These are phyloP conservation scores for Curvularia hawaiiensis DNA, from an alignment of 2,329 filamentous ascomycete genomes.

Conservation along the genomic window DNA sequence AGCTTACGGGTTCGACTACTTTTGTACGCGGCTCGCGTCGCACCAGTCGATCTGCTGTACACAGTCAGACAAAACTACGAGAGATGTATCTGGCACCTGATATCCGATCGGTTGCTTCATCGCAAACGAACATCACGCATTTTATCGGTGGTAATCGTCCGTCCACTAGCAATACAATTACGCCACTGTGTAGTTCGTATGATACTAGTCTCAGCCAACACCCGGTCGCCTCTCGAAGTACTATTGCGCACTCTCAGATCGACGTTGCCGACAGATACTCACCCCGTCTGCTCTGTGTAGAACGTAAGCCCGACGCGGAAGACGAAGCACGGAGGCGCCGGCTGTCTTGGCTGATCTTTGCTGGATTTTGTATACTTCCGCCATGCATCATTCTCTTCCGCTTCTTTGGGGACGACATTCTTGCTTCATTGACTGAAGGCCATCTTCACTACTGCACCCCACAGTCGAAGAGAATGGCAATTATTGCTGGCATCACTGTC, in stretches of 20 bases:
- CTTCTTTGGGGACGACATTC: slow-evolving; percentile 39
- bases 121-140: slow-evolving; percentile 28
- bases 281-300: slow-evolving; percentile 38
- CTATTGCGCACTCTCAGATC: slow-evolving; percentile 23
- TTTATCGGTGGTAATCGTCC: slow-evolving; percentile 34
- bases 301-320: slow-evolving; percentile 28
- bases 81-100: slow-evolving; percentile 43
- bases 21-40: slow-evolving; percentile 25
- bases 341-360: slow-evolving; percentile 44
- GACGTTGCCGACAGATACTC: slow-evolving; percentile 30
- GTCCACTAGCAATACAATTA: slow-evolving; percentile 39
- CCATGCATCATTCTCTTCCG: slow-evolving; percentile 46
- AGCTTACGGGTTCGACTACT: slow-evolving; percentile 24
- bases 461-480: slow-evolving; percentile 39
- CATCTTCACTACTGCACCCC: slow-evolving; percentile 36
- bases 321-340: slow-evolving; percentile 35
- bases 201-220: slow-evolving; percentile 23
- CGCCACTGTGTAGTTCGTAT: slow-evolving; percentile 28
- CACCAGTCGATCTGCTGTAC: slow-evolving; percentile 37
- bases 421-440: slow-evolving; percentile 39
- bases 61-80: slow-evolving; percentile 41
- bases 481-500: slow-evolving; percentile 37
- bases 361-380: slow-evolving; percentile 42
- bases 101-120: slow-evolving; percentile 26
- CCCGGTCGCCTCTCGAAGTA: slow-evolving; percentile 13